Percentiles rank a stretch among this genome's conserved stretches.
Conservation (phyloP, 495 filamentous ascomycete species). For the Baudoinia panamericana region DNA sequence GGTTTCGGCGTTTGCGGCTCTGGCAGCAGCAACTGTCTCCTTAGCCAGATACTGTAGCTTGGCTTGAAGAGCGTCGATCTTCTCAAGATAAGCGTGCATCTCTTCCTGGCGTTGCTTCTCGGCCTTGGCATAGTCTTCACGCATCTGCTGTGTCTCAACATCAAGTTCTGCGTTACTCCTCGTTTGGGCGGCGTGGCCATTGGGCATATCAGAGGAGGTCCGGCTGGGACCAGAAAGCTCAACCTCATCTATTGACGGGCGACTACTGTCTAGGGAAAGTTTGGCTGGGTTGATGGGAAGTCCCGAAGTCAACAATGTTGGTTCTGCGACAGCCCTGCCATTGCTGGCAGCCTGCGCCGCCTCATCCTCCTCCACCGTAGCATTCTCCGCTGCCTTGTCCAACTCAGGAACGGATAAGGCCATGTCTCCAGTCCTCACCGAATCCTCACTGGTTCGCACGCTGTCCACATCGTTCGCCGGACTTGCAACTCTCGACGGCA, state of each 20-base stretch:
- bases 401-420: neutral
- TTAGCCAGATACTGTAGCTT: slow-evolving; percentile 79
- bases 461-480: slow-evolving; percentile 8
- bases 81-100: slow-evolving; percentile 66
- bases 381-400: slow-evolving; percentile 1
- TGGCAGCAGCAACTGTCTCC: slow-evolving; percentile 59
- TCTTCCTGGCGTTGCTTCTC: slow-evolving; percentile 64
- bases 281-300: slow-evolving; percentile 17
- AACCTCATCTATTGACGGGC: slow-evolving; percentile 8
- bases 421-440: neutral
- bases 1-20: slow-evolving; percentile 46
- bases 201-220: slow-evolving; percentile 6
- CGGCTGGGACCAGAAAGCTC: neutral
- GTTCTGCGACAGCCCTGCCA: neutral
- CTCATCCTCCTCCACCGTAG: slow-evolving; percentile 1
- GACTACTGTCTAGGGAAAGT: slow-evolving; percentile 8
- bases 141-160: slow-evolving; percentile 35
- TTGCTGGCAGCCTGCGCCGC: too few species aligned
- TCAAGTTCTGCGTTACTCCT: slow-evolving; percentile 10
- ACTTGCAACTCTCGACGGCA: slow-evolving; percentile 3
- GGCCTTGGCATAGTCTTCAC: slow-evolving; percentile 44
- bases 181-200: neutral
- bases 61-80: slow-evolving; percentile 81
- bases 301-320: slow-evolving; percentile 7
- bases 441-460: slow-evolving; percentile 5